Conservation (phyloP, 805 yeast species). For the Candida nonsorbophila region DNA sequence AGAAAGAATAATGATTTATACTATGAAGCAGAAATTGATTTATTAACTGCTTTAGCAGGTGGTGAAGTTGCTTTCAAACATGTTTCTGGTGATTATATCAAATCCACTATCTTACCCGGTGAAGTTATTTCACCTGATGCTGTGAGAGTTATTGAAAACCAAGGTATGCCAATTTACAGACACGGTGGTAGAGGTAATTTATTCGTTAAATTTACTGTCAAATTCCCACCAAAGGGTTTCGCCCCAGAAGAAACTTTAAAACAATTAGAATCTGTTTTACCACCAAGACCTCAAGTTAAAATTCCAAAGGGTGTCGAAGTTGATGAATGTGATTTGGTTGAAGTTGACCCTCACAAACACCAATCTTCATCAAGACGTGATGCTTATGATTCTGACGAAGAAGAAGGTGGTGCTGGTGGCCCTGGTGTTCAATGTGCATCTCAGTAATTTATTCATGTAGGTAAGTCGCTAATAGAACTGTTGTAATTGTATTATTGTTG, state of each 20-base stretch:
- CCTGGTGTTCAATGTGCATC: slow-evolving; percentile 91
- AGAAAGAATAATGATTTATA: slow-evolving; percentile 87
- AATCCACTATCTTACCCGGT: slow-evolving; percentile 81
- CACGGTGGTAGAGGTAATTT: slow-evolving; percentile 86
- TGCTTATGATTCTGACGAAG: slow-evolving; percentile 41
- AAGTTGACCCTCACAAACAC: slow-evolving; percentile 63
- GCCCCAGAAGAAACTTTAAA: slow-evolving; percentile 71
- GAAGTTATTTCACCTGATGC: slow-evolving; percentile 86
- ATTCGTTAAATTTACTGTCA: slow-evolving; percentile 78
- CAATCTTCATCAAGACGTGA: slow-evolving; percentile 36
- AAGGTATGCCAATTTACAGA: slow-evolving; percentile 96
- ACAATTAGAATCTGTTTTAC: slow-evolving; percentile 70
- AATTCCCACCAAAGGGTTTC: slow-evolving; percentile 78
- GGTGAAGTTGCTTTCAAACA: slow-evolving; percentile 87
- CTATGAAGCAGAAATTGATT: slow-evolving; percentile 82
- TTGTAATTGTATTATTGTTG: not conserved
- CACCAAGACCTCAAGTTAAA: slow-evolving; percentile 57
- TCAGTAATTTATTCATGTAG: slow-evolving; percentile 45
- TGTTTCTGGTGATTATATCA: slow-evolving; percentile 86
- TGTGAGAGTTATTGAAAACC: slow-evolving; percentile 76
- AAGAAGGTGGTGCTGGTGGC: slow-evolving; percentile 49
- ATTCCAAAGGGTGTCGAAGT: slow-evolving; percentile 71
- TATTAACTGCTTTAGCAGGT: slow-evolving; percentile 94
- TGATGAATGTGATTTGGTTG: slow-evolving; percentile 74
- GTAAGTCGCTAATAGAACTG: too few relatives aligned